These are phyloP conservation scores for Lepidium sativum DNA, from an alignment of 345 rosid genomes.

Conservation along the genomic window DNA sequence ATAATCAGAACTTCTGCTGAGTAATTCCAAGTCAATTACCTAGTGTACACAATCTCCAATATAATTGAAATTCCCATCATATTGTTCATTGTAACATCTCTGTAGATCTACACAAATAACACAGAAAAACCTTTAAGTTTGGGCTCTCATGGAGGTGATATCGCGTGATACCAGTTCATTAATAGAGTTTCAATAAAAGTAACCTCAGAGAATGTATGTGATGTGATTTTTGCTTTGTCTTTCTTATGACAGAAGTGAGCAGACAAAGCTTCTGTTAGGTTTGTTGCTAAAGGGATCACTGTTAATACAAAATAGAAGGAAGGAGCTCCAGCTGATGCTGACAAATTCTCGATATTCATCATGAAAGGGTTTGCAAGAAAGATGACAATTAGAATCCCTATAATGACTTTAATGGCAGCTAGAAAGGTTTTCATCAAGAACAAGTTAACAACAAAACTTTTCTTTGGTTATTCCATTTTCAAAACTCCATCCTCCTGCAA, in stretches of 20 bases:
- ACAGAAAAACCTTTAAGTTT: background rate
- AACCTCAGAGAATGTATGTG: slow-evolving; percentile 18
- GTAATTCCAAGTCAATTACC: slow-evolving; percentile 22
- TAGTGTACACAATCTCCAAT: slow-evolving; percentile 21
- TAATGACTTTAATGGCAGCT: slow-evolving; percentile 12
- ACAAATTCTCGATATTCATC: slow-evolving; percentile 18
- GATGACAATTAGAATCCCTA: slow-evolving; percentile 13
- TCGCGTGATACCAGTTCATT: background rate
- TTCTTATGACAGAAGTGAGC: slow-evolving; percentile 16
- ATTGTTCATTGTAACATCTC: slow-evolving; percentile 24
- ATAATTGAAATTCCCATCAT: slow-evolving; percentile 14
- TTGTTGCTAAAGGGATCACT: slow-evolving; percentile 20
- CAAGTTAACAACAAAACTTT: slow-evolving; percentile 5
- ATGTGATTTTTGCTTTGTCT: slow-evolving; percentile 16
- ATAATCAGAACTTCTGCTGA: slow-evolving; percentile 15
- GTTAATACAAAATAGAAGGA: slow-evolving; percentile 22
- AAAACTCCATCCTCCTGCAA: slow-evolving; percentile 13
- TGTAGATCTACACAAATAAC: slow-evolving; percentile 9
- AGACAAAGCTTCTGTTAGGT: slow-evolving; percentile 16
- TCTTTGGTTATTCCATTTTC: slow-evolving; percentile 3
- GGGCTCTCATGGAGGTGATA: background rate
- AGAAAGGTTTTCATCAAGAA: background rate
- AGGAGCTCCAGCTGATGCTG: slow-evolving; percentile 21
- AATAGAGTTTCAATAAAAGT: background rate
- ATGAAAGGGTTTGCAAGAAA: slow-evolving; percentile 26